A percentile compares a stretch with the other conserved stretches of the same genome.
phyloP scores from a whole-genome alignment of 345 rosid species.

The Eucalyptus curtisii region DNA sequence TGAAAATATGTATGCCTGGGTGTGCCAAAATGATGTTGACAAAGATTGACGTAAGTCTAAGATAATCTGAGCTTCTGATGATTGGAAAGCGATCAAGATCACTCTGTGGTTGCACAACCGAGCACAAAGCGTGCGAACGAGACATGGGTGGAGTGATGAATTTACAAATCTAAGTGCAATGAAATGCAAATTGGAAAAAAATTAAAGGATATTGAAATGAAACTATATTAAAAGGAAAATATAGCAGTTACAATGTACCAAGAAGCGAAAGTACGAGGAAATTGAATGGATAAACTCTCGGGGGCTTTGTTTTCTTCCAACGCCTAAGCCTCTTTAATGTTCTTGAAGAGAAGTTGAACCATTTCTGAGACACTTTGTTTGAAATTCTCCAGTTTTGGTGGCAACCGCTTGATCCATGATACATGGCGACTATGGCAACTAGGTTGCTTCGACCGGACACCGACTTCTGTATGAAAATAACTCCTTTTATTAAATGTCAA shows the following conservation, averaged over 20 bases:
- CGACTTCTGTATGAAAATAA: not conserved
- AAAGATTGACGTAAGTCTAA: no score
- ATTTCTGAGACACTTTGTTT: not conserved
- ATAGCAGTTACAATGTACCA: not conserved
- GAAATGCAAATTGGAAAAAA: no score
- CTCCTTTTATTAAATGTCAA: not conserved
- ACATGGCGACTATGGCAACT: not conserved
- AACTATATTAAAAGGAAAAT: not conserved
- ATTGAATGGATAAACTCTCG: not conserved
- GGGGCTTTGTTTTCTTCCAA: not conserved
- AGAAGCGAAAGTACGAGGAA: not conserved
- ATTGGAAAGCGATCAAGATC: not conserved
- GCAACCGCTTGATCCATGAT: not conserved
- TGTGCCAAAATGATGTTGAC: no score
- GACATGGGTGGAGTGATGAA: not conserved
- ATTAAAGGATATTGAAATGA: not conserved
- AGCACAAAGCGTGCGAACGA: not conserved
- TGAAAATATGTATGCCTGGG: no score
- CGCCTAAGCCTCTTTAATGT: not conserved
- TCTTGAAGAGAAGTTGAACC: not conserved
- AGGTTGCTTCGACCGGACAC: not conserved
- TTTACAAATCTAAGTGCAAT: not conserved
- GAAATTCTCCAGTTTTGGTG: not conserved
- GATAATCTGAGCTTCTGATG: not conserved
- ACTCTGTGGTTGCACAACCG: rapidly evolving